These are phyloP conservation scores for Dryas drummondii DNA, from an alignment of 306 rosid genomes.

Conservation along the genomic window DNA sequence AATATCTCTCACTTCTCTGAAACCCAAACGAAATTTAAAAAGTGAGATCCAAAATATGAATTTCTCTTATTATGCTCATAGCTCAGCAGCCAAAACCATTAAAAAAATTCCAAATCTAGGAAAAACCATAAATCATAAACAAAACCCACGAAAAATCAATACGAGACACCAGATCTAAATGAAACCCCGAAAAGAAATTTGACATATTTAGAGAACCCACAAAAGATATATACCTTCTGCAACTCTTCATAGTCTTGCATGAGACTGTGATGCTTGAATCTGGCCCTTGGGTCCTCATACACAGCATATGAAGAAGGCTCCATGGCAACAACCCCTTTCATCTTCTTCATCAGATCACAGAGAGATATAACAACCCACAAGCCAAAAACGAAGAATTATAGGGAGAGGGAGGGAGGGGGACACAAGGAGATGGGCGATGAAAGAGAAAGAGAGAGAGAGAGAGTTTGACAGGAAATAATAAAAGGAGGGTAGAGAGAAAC, in stretches of 20 bases:
- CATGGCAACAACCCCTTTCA: constrained; percentile 53
- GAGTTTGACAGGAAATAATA: constrained; percentile 24
- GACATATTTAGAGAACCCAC: constrained; percentile 16
- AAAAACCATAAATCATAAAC: constrained; percentile 6
- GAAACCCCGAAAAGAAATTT: constrained; percentile 25
- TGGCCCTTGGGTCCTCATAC: constrained; percentile 53
- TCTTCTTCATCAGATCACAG: constrained; percentile 70
- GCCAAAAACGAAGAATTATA: constrained; percentile 13
- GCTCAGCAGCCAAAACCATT: constrained; percentile 6
- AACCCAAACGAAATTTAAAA: background rate
- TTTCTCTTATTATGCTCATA: constrained; percentile 2
- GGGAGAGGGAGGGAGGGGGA: background rate
- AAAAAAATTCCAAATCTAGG: constrained; percentile 23
- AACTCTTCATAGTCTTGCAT: constrained; percentile 77
- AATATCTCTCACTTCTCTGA: constrained; percentile 12
- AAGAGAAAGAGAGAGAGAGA: constrained; percentile 18
- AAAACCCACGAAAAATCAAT: constrained; percentile 25
- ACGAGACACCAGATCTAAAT: constrained; percentile 46
- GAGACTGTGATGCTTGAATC: constrained; percentile 76
- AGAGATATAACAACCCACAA: constrained; percentile 34
- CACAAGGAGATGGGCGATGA: background rate
- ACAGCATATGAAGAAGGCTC: constrained; percentile 42
- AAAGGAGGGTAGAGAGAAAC: constrained; percentile 26
- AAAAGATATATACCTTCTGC: constrained; percentile 51
- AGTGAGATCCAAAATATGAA: constrained; percentile 16